These are phyloP conservation scores for Eutrema yunnanense DNA, from an alignment of 345 rosid genomes.

Conservation along the genomic window DNA sequence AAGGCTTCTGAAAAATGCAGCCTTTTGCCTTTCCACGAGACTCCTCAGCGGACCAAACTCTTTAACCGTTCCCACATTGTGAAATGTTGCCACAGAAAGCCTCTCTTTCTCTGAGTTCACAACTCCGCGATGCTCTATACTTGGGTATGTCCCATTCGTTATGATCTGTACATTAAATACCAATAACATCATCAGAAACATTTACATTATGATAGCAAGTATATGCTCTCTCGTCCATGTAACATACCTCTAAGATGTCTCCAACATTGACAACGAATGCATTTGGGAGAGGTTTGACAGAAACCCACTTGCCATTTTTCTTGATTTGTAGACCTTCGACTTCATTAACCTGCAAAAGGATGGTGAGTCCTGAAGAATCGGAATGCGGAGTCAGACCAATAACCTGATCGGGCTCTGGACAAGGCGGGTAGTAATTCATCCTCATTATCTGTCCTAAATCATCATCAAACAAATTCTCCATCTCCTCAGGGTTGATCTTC, in stretches of 20 bases:
- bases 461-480: constrained; percentile 31
- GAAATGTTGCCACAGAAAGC: constrained; percentile 30
- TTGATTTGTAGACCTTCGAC: constrained; percentile 52
- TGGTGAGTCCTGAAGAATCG: constrained; percentile 39
- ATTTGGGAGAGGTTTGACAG: constrained; percentile 17
- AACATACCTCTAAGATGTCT: constrained; percentile 12
- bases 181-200: neutral
- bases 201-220: neutral
- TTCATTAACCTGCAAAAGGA: constrained; percentile 39
- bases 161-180: constrained; percentile 27
- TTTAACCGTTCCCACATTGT: constrained; percentile 8
- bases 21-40: constrained; percentile 17
- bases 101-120: constrained; percentile 34
- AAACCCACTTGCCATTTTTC: constrained; percentile 34
- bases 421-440: constrained; percentile 41
- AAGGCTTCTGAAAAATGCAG: constrained; percentile 19
- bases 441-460: constrained; percentile 23
- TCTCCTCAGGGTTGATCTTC: constrained; percentile 43
- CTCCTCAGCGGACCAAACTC: constrained; percentile 26
- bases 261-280: constrained; percentile 15
- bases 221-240: neutral
- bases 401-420: constrained; percentile 36
- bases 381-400: constrained; percentile 44
- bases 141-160: constrained; percentile 33
- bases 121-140: constrained; percentile 32